Base-by-base conservation (phyloP, 768 basidiomycete genomes). In the Kwoniella newhampshirensis region DNA sequence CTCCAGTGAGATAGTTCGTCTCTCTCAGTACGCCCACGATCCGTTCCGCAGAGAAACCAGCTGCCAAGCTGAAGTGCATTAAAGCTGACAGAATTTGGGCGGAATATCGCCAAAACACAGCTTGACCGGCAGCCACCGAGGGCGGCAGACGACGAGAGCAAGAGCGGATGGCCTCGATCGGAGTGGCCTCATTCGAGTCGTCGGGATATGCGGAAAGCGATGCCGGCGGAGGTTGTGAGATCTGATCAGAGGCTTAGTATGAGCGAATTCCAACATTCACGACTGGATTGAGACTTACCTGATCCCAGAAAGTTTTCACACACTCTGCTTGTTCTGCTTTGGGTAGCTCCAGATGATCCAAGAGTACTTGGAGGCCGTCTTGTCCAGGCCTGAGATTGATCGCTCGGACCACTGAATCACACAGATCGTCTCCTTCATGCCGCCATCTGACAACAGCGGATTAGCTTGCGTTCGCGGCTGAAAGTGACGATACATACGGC, bases 21-120 rank as follows among this genome's bases (percentile, higher is more conserved):
- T 75, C 74, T 25, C 61, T 45, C 54, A 77, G 59, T 4, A 70
- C 70, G 9, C 64, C 55, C 28, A 70, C 59, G 9, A 74, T 54
- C 13, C 65, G 46, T 12, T 62, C 61, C 1, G 73, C 62, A 2
- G 69, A 67, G 56, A 75, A 75, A 2, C 74, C 74, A 13, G 62
- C 68, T 2, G 72, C 73, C 13, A 75, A 51, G 15, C 60, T 62
- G 60, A 73, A 75, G 46, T 77, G 74, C 43, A 73, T 53, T 12
- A 75, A 54, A 9, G 68, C 70, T 11, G 54, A 49, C 42, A 74
- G 72, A 57, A 77, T 75, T 39, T 67, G 66, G 0, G 59, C 49
- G 2, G 67, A 62, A 47, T 75, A 74, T 45, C 66, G 57, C 73
- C 74, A 77, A 51, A 75, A 75, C 9, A 77, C 70, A 3, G 66